Base-by-base conservation (phyloP, 176 grass and related monocot genomes). In the Calamus simplicifolius region DNA sequence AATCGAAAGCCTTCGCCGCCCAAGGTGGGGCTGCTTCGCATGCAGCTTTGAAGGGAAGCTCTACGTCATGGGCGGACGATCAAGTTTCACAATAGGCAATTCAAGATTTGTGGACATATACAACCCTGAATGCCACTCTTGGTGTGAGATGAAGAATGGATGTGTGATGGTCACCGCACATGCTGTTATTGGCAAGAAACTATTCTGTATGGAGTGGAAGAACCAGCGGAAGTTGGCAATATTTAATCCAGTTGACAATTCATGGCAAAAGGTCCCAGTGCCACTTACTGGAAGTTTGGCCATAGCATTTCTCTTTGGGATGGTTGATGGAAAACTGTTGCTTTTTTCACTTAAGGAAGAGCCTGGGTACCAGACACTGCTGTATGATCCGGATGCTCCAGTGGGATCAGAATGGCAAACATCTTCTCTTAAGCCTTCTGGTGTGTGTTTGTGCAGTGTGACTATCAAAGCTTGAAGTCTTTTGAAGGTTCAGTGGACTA, bases 81-180 rank as follows among this genome's bases (percentile, higher is more conserved):
- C 90, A 2, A 95, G 77, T 77, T 95, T 95, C 70, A 87, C 74
- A 0, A 89, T 87, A 2, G 90, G 90, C 27, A 84, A 89, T 21
- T 76, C 86, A 3, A 82, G 68, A 5, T 79, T 48, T 2, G 10
- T 84, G 1, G 82, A 89, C 30, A 29, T 95, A 8, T 95, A 89
- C 29, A 73, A 70, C 28, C 77, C 82, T 3, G 8, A 21, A 2
- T 38, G 8, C 19, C 38, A 5, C 14, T 19, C 67, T 0, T 95
- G 90, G 90, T 30, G 43, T 0, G 90, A 84, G 64, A 71, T 81
- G 59, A 95, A 81, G 71, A 84, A 78, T 14, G 90, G 90, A 4
- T 86, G 90, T 2, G 86, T 95, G 52, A 89, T 95, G 90, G 86
- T 89, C 56, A 89, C 82, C 3, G 66, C 86, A 2, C 77, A 95